These are phyloP conservation scores for Malus hybrid DNA, from an alignment of 331 rosid genomes.

Conservation along the genomic window DNA sequence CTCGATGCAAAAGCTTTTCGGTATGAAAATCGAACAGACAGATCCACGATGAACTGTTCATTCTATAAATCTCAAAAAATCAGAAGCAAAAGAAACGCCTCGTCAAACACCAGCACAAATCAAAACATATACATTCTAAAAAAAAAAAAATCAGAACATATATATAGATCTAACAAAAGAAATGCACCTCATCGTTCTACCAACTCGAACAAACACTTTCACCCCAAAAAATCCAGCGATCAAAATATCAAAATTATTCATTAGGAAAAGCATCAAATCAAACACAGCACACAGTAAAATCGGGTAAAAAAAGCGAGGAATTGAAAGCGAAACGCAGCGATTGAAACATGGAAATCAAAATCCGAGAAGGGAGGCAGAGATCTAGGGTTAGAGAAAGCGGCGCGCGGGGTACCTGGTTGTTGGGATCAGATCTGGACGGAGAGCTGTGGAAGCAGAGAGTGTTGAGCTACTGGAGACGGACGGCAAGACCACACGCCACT, in stretches of 20 bases:
- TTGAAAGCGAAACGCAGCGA: not conserved
- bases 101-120: not conserved
- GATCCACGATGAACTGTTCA: not conserved
- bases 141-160: too few species aligned
- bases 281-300: not conserved
- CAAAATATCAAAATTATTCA: not conserved
- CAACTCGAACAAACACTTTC: not conserved
- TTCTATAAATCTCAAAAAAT: not conserved
- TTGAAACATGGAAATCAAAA: constrained; percentile 5
- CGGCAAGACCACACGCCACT: not conserved
- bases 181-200: not conserved
- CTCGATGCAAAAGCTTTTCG: not conserved
- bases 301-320: not conserved
- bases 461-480: not conserved
- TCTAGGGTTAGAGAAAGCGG: constrained; percentile 8
- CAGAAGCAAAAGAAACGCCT: constrained; percentile 1
- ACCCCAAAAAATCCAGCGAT: not conserved
- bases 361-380: not conserved
- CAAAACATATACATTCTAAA: not conserved
- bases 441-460: constrained; percentile 6
- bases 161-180: not conserved
- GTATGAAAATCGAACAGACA: not conserved
- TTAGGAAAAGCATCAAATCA: not conserved
- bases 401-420: constrained; percentile 16
- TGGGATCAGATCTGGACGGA: constrained; percentile 25